Conservation (phyloP, 2,329 filamentous ascomycete species). For the Trichoderma breve region DNA sequence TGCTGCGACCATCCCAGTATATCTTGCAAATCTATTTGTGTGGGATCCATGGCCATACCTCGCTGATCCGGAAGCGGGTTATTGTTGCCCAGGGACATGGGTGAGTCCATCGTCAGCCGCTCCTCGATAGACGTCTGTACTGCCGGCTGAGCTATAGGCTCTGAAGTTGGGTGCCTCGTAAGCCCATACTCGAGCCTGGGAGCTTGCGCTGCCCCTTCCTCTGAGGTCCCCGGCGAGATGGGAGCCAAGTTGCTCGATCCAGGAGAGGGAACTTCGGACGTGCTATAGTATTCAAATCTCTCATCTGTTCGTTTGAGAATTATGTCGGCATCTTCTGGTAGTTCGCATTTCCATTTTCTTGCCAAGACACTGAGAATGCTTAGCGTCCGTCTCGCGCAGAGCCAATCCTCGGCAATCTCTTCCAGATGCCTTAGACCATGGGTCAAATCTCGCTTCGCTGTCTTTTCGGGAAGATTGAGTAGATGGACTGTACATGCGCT, state of each 20-base stretch:
- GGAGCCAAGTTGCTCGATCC: constrained; percentile 32
- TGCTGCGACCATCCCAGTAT: constrained; percentile 29
- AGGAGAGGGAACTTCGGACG: constrained; percentile 60
- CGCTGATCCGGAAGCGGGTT: not conserved
- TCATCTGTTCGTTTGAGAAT: constrained; percentile 76
- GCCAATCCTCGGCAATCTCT: constrained; percentile 94
- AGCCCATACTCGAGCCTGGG: constrained; percentile 36
- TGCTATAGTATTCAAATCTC: constrained; percentile 72
- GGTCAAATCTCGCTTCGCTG: constrained; percentile 81
- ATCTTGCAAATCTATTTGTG: constrained; percentile 26
- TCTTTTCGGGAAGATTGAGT: constrained; percentile 89
- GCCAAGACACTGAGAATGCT: constrained; percentile 81
- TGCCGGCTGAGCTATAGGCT: constrained; percentile 25
- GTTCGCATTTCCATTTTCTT: constrained; percentile 82
- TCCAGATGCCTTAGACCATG: constrained; percentile 90
- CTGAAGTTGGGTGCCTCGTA: constrained; percentile 34
- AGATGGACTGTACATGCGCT: constrained; percentile 93
- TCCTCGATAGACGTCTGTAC: constrained; percentile 20
- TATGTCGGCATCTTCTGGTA: constrained; percentile 77
- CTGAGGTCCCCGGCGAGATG: constrained; percentile 31
- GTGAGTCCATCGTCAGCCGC: constrained; percentile 19
- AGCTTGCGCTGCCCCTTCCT: constrained; percentile 28
- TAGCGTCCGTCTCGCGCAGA: constrained; percentile 80
- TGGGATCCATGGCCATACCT: constrained; percentile 22
- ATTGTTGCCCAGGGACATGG: constrained; percentile 8